These are phyloP conservation scores for Coniochaeta pulveracea DNA, from an alignment of 2,329 filamentous ascomycete genomes.

Conservation along the genomic window DNA sequence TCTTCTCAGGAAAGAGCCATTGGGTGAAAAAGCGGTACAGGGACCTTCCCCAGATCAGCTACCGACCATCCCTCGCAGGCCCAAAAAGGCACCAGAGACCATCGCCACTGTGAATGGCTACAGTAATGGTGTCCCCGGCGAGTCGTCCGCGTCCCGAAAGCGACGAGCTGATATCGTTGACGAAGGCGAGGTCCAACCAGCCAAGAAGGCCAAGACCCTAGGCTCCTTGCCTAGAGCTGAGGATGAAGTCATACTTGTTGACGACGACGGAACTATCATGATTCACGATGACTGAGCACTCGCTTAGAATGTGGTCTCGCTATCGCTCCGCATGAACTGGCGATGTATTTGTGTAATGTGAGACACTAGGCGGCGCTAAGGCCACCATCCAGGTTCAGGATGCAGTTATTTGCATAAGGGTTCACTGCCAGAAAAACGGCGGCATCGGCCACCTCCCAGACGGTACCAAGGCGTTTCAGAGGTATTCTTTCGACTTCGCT, in stretches of 20 bases:
- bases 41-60: constrained; percentile 28
- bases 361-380: constrained; percentile 52
- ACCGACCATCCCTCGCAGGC: constrained; percentile 40
- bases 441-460: constrained; percentile 70
- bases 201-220: constrained; percentile 37
- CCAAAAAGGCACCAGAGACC: constrained; percentile 29
- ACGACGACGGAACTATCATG: constrained; percentile 49
- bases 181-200: constrained; percentile 23
- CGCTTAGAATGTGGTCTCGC: too few species aligned
- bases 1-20: constrained; percentile 24
- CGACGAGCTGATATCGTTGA: constrained; percentile 32
- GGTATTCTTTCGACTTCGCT: constrained; percentile 42
- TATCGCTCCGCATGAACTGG: too few species aligned
- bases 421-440: constrained; percentile 68
- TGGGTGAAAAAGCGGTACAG: constrained; percentile 43
- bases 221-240: constrained; percentile 19
- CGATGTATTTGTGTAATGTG: background rate
- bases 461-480: constrained; percentile 51
- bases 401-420: constrained; percentile 75
- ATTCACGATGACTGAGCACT: constrained; percentile 57
- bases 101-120: constrained; percentile 29
- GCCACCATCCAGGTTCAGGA: constrained; percentile 78
- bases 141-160: constrained; percentile 31
- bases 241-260: constrained; percentile 37
- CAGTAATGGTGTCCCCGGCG: constrained; percentile 24